These are phyloP conservation scores for Mortierella alpina DNA, from an alignment of 192 early-diverging fungal species.

Conservation along the genomic window DNA sequence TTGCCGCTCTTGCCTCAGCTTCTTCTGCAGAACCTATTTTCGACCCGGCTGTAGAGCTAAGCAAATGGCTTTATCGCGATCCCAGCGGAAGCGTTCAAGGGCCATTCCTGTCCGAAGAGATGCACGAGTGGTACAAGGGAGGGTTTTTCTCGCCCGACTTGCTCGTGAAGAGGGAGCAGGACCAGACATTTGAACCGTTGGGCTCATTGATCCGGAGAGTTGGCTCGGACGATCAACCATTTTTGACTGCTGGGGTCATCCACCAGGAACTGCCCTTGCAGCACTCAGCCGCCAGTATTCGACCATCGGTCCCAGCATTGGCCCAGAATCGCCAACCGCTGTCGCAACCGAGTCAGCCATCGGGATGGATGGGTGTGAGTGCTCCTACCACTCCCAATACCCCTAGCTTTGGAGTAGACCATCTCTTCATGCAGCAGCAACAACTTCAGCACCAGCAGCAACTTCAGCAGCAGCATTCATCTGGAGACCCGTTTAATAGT, in stretches of 20 bases:
- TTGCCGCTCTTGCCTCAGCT: neutral
- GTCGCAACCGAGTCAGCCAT: constrained; percentile 12
- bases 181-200: constrained; percentile 83
- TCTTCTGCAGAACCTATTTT: constrained; percentile 7
- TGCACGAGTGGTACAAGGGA: constrained; percentile 95
- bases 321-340: constrained; percentile 17
- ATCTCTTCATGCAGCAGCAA: constrained; percentile 44
- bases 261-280: constrained; percentile 50
- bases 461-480: constrained; percentile 26
- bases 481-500: constrained; percentile 43
- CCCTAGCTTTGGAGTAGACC: constrained; percentile 44
- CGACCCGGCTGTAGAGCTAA: constrained; percentile 30
- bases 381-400: constrained; percentile 42
- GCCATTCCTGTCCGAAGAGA: constrained; percentile 87
- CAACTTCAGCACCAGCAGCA: constrained; percentile 21
- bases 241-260: constrained; percentile 54
- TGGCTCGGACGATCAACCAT: constrained; percentile 77
- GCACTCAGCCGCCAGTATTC: constrained; percentile 16
- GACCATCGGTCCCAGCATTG: constrained; percentile 29
- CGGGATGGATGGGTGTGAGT: constrained; percentile 40
- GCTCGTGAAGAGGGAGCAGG: constrained; percentile 84
- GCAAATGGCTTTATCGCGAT: constrained; percentile 88
- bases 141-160: constrained; percentile 88
- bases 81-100: constrained; percentile 86
- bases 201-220: constrained; percentile 71